Percentiles rank a stretch among this genome's conserved stretches.
These are phyloP conservation scores for Didymella keratinophila DNA, from an alignment of 2,329 filamentous ascomycete genomes.

Conservation along the genomic window DNA sequence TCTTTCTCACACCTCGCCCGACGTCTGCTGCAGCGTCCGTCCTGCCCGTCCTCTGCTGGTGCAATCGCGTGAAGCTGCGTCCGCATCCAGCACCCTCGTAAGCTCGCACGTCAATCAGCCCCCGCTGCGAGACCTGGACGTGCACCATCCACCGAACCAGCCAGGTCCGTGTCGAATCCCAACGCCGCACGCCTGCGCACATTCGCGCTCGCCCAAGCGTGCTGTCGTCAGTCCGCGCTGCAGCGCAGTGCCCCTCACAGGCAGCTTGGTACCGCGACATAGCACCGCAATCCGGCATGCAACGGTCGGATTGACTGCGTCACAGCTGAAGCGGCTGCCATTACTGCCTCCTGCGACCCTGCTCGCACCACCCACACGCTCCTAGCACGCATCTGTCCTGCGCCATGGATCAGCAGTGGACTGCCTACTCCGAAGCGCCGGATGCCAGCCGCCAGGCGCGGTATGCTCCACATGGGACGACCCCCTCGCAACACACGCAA, in stretches of 20 bases:
- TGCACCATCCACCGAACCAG: slow-evolving; percentile 21
- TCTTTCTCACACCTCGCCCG: slow-evolving; percentile 5
- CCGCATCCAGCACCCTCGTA: slow-evolving; percentile 21
- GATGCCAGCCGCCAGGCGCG: slow-evolving; percentile 46
- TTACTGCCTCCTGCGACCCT: slow-evolving; percentile 30
- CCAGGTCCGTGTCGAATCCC: slow-evolving; percentile 26
- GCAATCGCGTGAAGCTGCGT: slow-evolving; percentile 23
- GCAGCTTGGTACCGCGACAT: slow-evolving; percentile 16
- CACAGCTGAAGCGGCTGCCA: slow-evolving; percentile 46
- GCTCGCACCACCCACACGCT: slow-evolving; percentile 21
- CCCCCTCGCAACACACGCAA: slow-evolving; percentile 44
- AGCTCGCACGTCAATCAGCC: slow-evolving; percentile 26
- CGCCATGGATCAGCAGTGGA: slow-evolving; percentile 51
- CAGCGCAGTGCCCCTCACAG: slow-evolving; percentile 21
- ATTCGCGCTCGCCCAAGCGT: slow-evolving; percentile 9
- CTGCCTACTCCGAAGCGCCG: slow-evolving; percentile 47
- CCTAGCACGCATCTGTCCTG: slow-evolving; percentile 16
- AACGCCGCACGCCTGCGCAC: slow-evolving; percentile 19
- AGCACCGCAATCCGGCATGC: slow-evolving; percentile 42
- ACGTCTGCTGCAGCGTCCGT: slow-evolving; percentile 8
- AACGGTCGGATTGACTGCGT: slow-evolving; percentile 42
- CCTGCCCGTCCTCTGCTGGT: slow-evolving; percentile 12
- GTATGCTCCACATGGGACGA: slow-evolving; percentile 49
- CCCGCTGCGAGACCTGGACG: slow-evolving; percentile 22
- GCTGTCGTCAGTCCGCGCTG: slow-evolving; percentile 20